Conservation (phyloP, 1,284 basidiomycete genomes). For the Hortiboletus rubellus region DNA sequence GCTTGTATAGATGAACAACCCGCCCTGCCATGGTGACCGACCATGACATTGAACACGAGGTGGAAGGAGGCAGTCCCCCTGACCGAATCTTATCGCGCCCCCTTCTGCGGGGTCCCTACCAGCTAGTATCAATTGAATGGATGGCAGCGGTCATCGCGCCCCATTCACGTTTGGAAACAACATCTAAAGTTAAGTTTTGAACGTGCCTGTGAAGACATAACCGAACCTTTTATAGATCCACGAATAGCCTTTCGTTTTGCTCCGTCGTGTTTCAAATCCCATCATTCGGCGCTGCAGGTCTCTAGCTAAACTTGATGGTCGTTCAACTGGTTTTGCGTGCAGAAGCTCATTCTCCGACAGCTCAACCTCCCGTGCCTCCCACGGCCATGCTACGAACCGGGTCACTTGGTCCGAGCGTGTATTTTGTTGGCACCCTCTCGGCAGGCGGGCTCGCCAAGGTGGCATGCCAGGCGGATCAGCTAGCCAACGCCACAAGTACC, state of each 20-base stretch:
- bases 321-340: background rate
- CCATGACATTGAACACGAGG: background rate
- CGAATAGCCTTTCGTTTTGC: background rate
- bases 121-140: background rate
- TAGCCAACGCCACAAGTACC: background rate
- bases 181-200: background rate
- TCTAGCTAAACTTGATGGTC: no score
- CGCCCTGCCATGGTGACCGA: background rate
- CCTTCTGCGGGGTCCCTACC: background rate
- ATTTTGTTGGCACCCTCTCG: background rate
- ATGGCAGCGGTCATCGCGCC: no score
- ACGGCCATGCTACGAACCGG: background rate
- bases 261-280: background rate
- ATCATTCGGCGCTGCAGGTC: background rate
- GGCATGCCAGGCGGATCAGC: background rate
- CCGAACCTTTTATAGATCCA: background rate
- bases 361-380: background rate
- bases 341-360: background rate
- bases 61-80: background rate
- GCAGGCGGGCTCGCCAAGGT: background rate
- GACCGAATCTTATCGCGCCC: background rate
- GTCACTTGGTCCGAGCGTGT: background rate
- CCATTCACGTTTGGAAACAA: background rate
- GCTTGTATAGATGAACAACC: background rate
- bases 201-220: background rate